Conservation (phyloP, 2,329 filamentous ascomycete species). For the Neospermospora avenae region DNA sequence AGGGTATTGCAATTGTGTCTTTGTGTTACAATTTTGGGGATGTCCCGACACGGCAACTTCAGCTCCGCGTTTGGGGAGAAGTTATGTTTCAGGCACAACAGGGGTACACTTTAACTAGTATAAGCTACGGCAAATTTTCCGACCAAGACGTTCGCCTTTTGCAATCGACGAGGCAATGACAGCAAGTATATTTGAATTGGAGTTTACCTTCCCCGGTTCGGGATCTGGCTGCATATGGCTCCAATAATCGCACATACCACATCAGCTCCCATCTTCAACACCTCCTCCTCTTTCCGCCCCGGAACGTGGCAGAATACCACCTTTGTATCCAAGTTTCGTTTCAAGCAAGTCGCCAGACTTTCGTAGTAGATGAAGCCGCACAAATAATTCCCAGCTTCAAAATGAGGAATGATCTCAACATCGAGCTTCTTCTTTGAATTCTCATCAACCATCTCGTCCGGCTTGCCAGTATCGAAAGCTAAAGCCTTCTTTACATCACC, state of each 20-base stretch:
- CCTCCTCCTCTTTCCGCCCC: background rate
- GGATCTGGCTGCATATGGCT: background rate
- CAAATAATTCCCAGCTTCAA: background rate
- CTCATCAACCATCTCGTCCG: background rate
- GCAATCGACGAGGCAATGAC: background rate
- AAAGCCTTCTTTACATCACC: background rate
- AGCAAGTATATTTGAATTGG: background rate
- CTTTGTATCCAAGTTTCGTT: background rate
- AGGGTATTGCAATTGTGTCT: no score
- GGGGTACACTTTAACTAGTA: no score
- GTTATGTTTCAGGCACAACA: no score
- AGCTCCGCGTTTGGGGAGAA: no score
- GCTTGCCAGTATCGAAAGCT: background rate
- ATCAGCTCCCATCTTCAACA: background rate
- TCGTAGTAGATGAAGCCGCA: constrained; percentile 1
- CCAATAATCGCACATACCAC: background rate
- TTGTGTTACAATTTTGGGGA: no score
- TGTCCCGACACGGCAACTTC: no score
- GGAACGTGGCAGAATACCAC: background rate
- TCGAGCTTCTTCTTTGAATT: background rate
- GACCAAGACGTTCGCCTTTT: background rate
- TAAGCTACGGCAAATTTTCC: no score
- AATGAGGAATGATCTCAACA: background rate
- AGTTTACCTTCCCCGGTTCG: background rate
- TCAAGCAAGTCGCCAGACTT: background rate